Evolutionary conservation across 1,284 basidiomycete species (phyloP).

Genomic region (Rhodofomes roseus): DNA sequence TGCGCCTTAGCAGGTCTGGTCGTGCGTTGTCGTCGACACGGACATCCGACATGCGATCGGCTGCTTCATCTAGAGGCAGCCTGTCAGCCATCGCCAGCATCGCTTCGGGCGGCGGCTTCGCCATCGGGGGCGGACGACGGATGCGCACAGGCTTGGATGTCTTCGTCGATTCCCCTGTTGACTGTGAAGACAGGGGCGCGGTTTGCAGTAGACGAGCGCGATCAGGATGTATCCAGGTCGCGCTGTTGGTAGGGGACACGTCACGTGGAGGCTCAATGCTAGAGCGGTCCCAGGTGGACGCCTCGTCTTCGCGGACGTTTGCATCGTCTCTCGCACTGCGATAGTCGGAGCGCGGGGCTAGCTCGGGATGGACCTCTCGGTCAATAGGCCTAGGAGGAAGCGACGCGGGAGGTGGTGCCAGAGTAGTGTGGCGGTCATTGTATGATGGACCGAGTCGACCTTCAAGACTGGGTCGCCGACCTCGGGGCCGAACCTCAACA

Average conservation of each 20-base stretch:
- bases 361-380: conserved; percentile 1
- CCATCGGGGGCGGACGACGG: conserved; percentile 9
- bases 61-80: neutral
- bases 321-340: conserved; percentile 6
- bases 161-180: conserved; percentile 5
- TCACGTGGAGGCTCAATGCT: neutral
- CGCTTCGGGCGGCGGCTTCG: conserved; percentile 2
- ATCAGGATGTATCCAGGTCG: conserved; percentile 15
- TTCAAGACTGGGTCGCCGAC: conserved; percentile 5
- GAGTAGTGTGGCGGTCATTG: neutral
- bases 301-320: neutral
- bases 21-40: conserved; percentile 1
- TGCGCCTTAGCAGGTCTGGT: conserved; percentile 25
- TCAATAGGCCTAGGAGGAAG: conserved; percentile 4
- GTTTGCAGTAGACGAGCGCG: conserved; percentile 11
- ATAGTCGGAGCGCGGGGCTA: conserved; percentile 8
- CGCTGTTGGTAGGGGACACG: neutral
- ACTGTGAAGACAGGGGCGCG: neutral
- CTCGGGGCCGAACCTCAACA: neutral
- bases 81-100: neutral
- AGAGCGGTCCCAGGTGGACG: conserved; percentile 1
- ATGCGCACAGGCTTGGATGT: conserved; percentile 12
- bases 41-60: neutral
- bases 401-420: conserved; percentile 1
- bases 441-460: conserved; percentile 2